Conservation (phyloP, 2,329 filamentous ascomycete genomes). For the Helminthosporium solani region DNA sequence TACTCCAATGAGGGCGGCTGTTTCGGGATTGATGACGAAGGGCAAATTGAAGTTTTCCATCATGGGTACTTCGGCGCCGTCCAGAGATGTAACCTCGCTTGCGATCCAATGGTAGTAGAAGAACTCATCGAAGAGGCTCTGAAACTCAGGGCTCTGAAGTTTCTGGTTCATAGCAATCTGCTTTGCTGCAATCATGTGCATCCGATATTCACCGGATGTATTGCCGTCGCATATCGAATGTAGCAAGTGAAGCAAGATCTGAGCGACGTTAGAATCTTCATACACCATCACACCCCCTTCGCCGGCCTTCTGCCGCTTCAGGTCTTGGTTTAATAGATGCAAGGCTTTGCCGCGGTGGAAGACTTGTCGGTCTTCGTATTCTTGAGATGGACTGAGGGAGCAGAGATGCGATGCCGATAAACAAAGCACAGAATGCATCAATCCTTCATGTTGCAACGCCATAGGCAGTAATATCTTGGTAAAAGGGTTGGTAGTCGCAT, state of each 20-base stretch:
- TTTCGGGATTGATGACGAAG: slow-evolving; percentile 57
- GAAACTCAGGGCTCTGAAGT: slow-evolving; percentile 67
- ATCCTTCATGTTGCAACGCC: slow-evolving; percentile 73
- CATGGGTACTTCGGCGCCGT: slow-evolving; percentile 55
- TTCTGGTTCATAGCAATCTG: slow-evolving; percentile 62
- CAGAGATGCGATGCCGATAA: slow-evolving; percentile 74
- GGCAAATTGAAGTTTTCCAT: slow-evolving; percentile 56
- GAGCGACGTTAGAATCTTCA: slow-evolving; percentile 62
- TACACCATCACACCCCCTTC: slow-evolving; percentile 38
- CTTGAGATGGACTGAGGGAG: slow-evolving; percentile 52
- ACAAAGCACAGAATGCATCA: slow-evolving; percentile 89
- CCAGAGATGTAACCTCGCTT: slow-evolving; percentile 58
- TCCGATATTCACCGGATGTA: slow-evolving; percentile 69
- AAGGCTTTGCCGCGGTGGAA: slow-evolving; percentile 42
- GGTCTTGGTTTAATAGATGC: slow-evolving; percentile 53
- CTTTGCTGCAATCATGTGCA: slow-evolving; percentile 75
- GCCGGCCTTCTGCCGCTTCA: slow-evolving; percentile 42
- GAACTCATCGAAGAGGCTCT: slow-evolving; percentile 71
- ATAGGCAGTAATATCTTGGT: slow-evolving; percentile 80
- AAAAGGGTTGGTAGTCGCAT: slow-evolving; percentile 75
- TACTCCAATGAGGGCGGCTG: slow-evolving; percentile 70
- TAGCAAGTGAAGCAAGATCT: slow-evolving; percentile 60
- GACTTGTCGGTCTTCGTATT: slow-evolving; percentile 54
- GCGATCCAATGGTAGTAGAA: slow-evolving; percentile 78
- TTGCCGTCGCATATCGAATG: slow-evolving; percentile 63